These are phyloP conservation scores for Rhodotorula sphaerocarpa DNA, from an alignment of 768 basidiomycete genomes.

Conservation along the genomic window DNA sequence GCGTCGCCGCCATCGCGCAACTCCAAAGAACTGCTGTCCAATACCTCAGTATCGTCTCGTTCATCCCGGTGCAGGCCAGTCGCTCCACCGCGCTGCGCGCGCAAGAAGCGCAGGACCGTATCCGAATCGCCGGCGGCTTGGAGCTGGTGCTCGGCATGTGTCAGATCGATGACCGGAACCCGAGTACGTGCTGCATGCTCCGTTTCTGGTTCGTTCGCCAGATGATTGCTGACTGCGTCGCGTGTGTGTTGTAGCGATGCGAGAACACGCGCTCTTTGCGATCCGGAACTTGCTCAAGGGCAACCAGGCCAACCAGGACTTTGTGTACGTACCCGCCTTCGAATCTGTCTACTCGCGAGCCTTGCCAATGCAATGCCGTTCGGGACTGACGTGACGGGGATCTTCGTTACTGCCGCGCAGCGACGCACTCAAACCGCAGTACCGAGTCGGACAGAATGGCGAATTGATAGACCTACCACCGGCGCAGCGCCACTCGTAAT, in stretches of 20 bases:
- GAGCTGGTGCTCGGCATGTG: slow-evolving; percentile 23
- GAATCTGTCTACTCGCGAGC: neutral
- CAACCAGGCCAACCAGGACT: slow-evolving; percentile 69
- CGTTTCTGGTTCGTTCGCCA: too few relatives aligned
- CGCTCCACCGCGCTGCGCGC: too few relatives aligned
- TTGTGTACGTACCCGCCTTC: slow-evolving; percentile 51
- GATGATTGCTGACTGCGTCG: fast-evolving
- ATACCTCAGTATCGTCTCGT: slow-evolving; percentile 17
- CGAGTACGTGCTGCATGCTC: slow-evolving; percentile 8
- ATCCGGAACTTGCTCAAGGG: slow-evolving; percentile 66
- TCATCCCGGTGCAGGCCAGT: too few relatives aligned
- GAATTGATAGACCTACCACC: slow-evolving; percentile 28
- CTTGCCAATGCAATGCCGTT: too few relatives aligned
- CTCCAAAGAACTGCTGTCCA: slow-evolving; percentile 27
- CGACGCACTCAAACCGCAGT: slow-evolving; percentile 22
- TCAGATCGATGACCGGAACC: slow-evolving; percentile 31
- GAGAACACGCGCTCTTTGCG: slow-evolving; percentile 84
- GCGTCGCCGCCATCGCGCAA: slow-evolving; percentile 8
- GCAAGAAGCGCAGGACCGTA: neutral
- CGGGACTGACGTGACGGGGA: too few relatives aligned
- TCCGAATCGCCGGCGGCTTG: slow-evolving; percentile 10
- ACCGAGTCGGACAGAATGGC: slow-evolving; percentile 14
- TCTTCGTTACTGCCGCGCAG: too few relatives aligned
- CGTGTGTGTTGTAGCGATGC: slow-evolving; percentile 55
- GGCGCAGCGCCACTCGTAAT: slow-evolving; percentile 4